phyloP scores from a whole-genome alignment of 2,329 filamentous ascomycete species.

The Emmonsia crescens region DNA sequence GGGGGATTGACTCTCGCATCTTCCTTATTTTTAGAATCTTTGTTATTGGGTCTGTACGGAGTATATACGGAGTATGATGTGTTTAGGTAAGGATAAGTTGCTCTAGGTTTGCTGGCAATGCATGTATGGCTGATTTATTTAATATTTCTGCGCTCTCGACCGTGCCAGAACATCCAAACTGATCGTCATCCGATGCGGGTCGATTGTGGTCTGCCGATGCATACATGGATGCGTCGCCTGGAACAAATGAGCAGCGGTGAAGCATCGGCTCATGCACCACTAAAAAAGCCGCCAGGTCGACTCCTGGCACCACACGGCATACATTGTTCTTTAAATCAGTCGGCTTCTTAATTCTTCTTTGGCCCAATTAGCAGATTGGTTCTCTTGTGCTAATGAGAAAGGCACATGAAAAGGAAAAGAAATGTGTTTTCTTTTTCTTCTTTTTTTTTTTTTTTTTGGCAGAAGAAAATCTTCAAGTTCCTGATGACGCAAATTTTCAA shows the following conservation, averaged over 20 bases:
- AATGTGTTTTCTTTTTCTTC: neutral
- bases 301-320: neutral
- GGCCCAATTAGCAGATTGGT: neutral
- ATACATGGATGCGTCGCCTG: neutral
- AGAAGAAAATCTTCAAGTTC: neutral
- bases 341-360: neutral
- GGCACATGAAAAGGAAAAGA: no score
- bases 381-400: neutral
- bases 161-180: neutral
- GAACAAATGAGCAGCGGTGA: constrained; percentile 1
- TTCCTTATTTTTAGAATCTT: neutral
- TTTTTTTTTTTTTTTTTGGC: neutral
- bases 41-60: neutral
- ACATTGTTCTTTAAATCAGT: neutral
- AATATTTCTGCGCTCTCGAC: neutral
- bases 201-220: neutral
- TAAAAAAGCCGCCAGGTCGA: neutral
- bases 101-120: neutral
- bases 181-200: neutral
- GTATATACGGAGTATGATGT: neutral
- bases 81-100: neutral
- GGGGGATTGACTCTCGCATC: neutral
- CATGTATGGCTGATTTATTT: neutral
- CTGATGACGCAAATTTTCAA: neutral
- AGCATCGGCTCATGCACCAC: neutral